Evolutionary conservation across 371 early-diverging fungal species (phyloP), one percentile per base, ranked within the genome.

Genomic region (Mucor racemosus): DNA sequence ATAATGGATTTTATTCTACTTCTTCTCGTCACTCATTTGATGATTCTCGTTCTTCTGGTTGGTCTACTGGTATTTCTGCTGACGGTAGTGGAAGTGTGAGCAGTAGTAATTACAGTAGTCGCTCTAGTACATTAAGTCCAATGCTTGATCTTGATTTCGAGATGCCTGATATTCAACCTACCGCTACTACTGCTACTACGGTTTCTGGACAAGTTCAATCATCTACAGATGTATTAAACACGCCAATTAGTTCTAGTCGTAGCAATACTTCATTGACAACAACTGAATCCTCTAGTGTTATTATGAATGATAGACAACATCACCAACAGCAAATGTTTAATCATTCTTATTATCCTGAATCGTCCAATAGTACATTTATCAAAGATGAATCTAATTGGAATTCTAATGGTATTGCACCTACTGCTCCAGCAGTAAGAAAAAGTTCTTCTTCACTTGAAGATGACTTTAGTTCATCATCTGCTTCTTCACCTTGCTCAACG

Each of bases 101-200:
- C 19, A 64, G 65, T 31, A 64, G 60, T 15, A 10, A 21, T n/a
- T 5, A 15, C 7, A 69, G 66, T n/a, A 73, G 73, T 41, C 79
- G 75, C 15, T 67, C 72, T n/a, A 75, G 77, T 31, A 75, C 74
- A 0, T 40, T 77, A 7, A 73, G 76, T 46, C 80, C 78, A 8
- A 70, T 68, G 63, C 57, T 66, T 14, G 76, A 73, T 55, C 7
- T 68, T 46, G 74, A 72, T 62, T 65, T 69, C 26, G 73, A 76
- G 26, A 76, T 76, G 70, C 64, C 69, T 15, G 73, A 76, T 57
- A 10, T 66, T 14, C 63, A 58, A 17, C 17, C 54, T 17, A 31
- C 50, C 6, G 26, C 53, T 13, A 13, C 53, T 26, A 26, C 26
- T 53, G 42, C 42, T 15, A 15, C 42, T 41, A 5, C 26, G 1